Evolutionary conservation across 148 eudicot species (phyloP), one percentile per base, ranked within the genome.

Genomic region (Polygonum aviculare): DNA sequence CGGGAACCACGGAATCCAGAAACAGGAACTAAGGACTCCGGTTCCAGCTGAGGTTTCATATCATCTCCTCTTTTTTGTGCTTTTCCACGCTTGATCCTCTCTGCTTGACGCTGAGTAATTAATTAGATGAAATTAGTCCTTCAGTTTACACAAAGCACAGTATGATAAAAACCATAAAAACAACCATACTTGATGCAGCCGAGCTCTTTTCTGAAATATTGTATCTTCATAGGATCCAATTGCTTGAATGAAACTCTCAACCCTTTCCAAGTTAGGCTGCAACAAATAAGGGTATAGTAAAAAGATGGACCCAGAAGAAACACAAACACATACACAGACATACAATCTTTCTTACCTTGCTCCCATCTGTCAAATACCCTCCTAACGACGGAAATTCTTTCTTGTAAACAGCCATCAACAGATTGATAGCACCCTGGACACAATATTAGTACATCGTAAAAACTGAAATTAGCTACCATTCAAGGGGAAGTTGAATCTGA

Each of bases 201-300:
- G 86, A 57, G 89, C 90, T 77, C 98, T 90, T 88, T 95, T 95
- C 79, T 87, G 89, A 75, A 95, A 95, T 71, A 95, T 95, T 60
- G 84, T 84, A 73, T 95, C 97, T 84, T 95, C 98, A 78, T 89
- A 95, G 70, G 92, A 85, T 79, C 98, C 98, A 78, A 95, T 89
- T 78, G 98, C 96, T 83, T 95, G 97, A 78, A 95, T 95, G 69
- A 92, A 95, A 26, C 84, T 87, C 77, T 90, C 96, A 69, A 95
- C 98, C 80, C 87, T 88, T 69, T 81, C 81, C 77, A 95, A 75
- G 80, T 88, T 81, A 50, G 94, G 94, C 98, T 95, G 93, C 55
- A 69, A 77, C 12, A 48, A 16, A 72, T 78, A 75, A 40, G 75
- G 55, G 33, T n/a, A 54, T 41, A 39, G 47, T 70, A 79, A 12